Percentiles rank a stretch among this genome's conserved stretches.
phyloP scores from a whole-genome alignment of 257 asterid genomes.

The Solanum virginianum region DNA sequence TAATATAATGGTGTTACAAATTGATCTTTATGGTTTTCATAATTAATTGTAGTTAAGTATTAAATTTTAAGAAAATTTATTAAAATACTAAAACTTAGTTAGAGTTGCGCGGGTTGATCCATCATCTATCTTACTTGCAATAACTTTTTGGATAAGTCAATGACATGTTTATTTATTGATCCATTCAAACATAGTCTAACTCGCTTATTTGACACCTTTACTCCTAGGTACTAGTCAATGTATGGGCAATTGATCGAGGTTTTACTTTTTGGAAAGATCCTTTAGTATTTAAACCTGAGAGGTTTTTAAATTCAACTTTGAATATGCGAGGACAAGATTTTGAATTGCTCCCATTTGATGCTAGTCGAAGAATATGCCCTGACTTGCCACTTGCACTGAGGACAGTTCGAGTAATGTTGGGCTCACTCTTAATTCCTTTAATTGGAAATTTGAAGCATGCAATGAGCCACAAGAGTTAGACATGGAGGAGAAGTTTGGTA shows the following conservation, averaged over 20 bases:
- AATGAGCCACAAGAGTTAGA: not conserved
- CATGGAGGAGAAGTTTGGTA: constrained; percentile 1
- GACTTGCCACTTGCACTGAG: not conserved
- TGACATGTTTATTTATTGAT: not conserved
- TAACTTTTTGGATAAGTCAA: not conserved
- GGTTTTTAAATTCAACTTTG: not conserved
- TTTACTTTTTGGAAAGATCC: constrained; percentile 9
- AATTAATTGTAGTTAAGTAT: no score
- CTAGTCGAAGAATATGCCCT: not conserved
- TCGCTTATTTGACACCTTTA: rapidly evolving
- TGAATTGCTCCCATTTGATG: constrained; percentile 1
- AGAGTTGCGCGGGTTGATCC: not conserved
- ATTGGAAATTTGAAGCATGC: not conserved
- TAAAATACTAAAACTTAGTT: not conserved
- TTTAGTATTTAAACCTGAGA: constrained; percentile 9
- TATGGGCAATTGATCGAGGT: constrained; percentile 20
- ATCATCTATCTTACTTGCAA: not conserved
- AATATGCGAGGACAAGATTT: not conserved
- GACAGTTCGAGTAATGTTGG: not conserved
- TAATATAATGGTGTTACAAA: no score
- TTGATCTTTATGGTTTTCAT: no score
- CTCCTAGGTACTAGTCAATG: constrained; percentile 3
- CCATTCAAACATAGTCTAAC: not conserved
- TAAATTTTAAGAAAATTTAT: not conserved
- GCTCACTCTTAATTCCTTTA: not conserved